These are phyloP conservation scores for Veloporphyrellus conicus DNA, from an alignment of 1,284 basidiomycete genomes.

Conservation along the genomic window DNA sequence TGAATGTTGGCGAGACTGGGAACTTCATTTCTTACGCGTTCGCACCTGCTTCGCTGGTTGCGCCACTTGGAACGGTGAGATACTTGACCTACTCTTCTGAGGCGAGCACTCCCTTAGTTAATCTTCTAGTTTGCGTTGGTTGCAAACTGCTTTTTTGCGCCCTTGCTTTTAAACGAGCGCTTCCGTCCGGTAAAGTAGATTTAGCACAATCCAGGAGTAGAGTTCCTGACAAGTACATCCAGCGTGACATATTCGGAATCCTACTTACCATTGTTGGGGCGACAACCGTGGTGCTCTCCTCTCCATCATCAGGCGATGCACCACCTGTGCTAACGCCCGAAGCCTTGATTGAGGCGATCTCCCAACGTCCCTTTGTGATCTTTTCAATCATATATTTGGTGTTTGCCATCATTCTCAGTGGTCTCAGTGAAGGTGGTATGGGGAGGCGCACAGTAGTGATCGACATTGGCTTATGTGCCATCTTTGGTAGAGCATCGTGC, in stretches of 20 bases:
- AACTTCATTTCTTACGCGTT: slow-evolving; percentile 90
- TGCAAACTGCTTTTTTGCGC: slow-evolving; percentile 93
- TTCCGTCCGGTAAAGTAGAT: slow-evolving; percentile 58
- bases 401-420: slow-evolving; percentile 55
- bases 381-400: slow-evolving; percentile 66
- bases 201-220: slow-evolving; percentile 1
- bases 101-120: not conserved
- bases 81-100: not conserved
- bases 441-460: slow-evolving; percentile 75
- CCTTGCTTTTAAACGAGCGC: slow-evolving; percentile 76
- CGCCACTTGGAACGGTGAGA: slow-evolving; percentile 87
- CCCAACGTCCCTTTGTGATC: slow-evolving; percentile 66
- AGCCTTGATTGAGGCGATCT: slow-evolving; percentile 67
- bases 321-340: slow-evolving; percentile 59
- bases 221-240: slow-evolving; percentile 15
- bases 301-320: slow-evolving; percentile 60
- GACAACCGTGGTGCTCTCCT: slow-evolving; percentile 84
- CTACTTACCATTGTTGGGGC: slow-evolving; percentile 79
- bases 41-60: slow-evolving; percentile 91
- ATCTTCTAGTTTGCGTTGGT: slow-evolving; percentile 73
- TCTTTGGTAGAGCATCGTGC: slow-evolving; percentile 61
- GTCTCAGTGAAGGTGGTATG: slow-evolving; percentile 53
- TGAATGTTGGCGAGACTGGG: slow-evolving; percentile 87
- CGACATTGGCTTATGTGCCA: slow-evolving; percentile 84
- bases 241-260: slow-evolving; percentile 87